Conservation (phyloP, 768 basidiomycete species). For the Harrya chromipes region DNA sequence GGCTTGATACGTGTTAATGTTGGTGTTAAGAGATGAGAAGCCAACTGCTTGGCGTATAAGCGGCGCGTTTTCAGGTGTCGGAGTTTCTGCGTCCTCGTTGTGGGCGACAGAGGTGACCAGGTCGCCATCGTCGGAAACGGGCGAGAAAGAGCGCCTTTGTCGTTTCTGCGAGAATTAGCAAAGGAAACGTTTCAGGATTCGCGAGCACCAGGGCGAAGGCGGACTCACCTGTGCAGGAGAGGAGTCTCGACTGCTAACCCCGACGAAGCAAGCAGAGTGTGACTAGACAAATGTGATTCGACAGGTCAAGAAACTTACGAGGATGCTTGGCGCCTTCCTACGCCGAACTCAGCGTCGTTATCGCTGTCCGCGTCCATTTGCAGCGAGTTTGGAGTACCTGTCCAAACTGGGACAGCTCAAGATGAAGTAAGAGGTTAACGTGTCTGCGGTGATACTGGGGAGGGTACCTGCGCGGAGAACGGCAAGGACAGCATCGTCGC, state of each 20-base stretch:
- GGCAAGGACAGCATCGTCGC: too few relatives aligned
- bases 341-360: conserved; percentile 22
- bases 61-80: conserved; percentile 45
- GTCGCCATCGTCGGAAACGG: conserved; percentile 50
- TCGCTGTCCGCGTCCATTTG: conserved; percentile 17
- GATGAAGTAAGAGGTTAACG: neutral
- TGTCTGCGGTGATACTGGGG: too few relatives aligned
- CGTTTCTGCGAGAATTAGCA: conserved; percentile 30
- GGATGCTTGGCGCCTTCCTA: conserved; percentile 37
- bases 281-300: conserved; percentile 1
- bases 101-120: conserved; percentile 37
- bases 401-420: neutral
- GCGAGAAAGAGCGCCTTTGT: conserved; percentile 49
- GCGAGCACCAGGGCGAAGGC: neutral
- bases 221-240: conserved; percentile 46
- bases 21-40: conserved; percentile 37
- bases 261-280: conserved; percentile 8
- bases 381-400: neutral
- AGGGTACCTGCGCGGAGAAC: too few relatives aligned
- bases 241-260: conserved; percentile 51
- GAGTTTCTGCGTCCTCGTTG: conserved; percentile 40
- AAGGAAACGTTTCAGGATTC: neutral
- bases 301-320: conserved; percentile 28
- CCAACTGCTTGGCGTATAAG: conserved; percentile 59
- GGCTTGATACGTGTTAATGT: conserved; percentile 31